Percentiles rank a stretch among this genome's conserved stretches.
Conservation (phyloP, 768 basidiomycete genomes). For the Gloeophyllum trabeum region DNA sequence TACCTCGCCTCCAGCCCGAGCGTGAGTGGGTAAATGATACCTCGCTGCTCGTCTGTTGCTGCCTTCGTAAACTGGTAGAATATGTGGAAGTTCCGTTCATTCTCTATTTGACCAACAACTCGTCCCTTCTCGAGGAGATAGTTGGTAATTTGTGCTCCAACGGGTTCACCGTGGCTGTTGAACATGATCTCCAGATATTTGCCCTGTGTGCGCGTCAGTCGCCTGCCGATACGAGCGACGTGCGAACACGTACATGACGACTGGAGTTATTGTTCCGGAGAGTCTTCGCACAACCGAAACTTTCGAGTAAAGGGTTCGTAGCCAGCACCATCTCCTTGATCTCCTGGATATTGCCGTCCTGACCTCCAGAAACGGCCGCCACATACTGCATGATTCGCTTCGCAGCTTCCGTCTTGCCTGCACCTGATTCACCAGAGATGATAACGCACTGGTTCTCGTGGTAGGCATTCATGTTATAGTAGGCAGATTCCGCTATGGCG, state of each 20-base stretch:
- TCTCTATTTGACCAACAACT: conserved; percentile 92
- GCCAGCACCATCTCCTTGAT: conserved; percentile 99
- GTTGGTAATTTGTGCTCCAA: conserved; percentile 97
- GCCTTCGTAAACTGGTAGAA: conserved; percentile 99
- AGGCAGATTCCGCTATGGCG: conserved; percentile 90
- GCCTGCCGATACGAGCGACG: background rate
- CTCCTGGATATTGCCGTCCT: conserved; percentile 87
- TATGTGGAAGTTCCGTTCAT: conserved; percentile 96
- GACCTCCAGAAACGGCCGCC: conserved; percentile 86
- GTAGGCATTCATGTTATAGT: conserved; percentile 99
- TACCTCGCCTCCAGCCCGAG: no score
- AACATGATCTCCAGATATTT: conserved; percentile 99
- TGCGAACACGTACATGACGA: conserved; percentile 70
- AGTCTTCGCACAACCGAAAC: conserved; percentile 98
- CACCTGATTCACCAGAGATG: conserved; percentile 97
- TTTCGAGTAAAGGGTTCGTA: conserved; percentile 93
- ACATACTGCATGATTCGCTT: conserved; percentile 99
- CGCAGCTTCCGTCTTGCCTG: conserved; percentile 98
- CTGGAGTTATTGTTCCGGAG: conserved; percentile 97
- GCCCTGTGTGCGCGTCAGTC: conserved; percentile 41
- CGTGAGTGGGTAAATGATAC: no score
- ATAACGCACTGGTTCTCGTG: conserved; percentile 99
- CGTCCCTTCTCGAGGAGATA: conserved; percentile 96
- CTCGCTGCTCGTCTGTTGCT: conserved; percentile 80
- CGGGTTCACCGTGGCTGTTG: conserved; percentile 82